Evolutionary conservation across 495 filamentous ascomycete species (phyloP).

Genomic region (Daldinia loculata): DNA sequence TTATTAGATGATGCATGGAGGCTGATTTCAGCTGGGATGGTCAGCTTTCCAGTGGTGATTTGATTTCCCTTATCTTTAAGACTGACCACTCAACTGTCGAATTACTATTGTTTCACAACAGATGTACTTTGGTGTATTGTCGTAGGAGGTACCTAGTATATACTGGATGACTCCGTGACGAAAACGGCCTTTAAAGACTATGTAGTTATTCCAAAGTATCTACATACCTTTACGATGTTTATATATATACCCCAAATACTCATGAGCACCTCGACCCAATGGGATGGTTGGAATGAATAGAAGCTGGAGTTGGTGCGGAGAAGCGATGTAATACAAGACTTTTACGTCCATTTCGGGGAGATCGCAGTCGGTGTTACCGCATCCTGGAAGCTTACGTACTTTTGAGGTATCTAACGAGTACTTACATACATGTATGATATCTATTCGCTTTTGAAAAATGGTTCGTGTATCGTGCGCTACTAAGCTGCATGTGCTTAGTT

Average conservation of each 20-base stretch:
- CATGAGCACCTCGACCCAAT: not conserved
- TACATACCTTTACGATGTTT: not conserved
- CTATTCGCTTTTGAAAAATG: not conserved
- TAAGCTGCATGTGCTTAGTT: not conserved
- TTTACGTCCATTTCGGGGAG: constrained; percentile 24
- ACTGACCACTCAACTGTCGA: not conserved
- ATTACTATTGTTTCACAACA: not conserved
- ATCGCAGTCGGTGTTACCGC: constrained; percentile 25
- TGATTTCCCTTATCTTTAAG: constrained; percentile 2
- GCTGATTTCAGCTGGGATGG: constrained; percentile 27
- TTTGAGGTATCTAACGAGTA: constrained; percentile 17
- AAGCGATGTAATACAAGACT: constrained; percentile 19
- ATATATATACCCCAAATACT: not conserved
- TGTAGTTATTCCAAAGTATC: too few species aligned
- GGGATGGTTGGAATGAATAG: not conserved
- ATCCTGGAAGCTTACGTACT: constrained; percentile 2
- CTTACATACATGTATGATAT: too few species aligned
- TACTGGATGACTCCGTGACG: too few species aligned
- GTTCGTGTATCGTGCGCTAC: not conserved
- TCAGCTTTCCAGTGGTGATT: not conserved
- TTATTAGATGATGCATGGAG: constrained; percentile 9
- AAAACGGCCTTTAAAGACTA: too few species aligned
- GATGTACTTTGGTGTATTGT: not conserved
- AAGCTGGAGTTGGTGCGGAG: constrained; percentile 23
- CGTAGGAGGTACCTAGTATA: too few species aligned